A percentile compares a stretch with the other conserved stretches of the same genome.
Conservation (phyloP, 176 grass and related monocot species). For the Carex kokanica region DNA sequence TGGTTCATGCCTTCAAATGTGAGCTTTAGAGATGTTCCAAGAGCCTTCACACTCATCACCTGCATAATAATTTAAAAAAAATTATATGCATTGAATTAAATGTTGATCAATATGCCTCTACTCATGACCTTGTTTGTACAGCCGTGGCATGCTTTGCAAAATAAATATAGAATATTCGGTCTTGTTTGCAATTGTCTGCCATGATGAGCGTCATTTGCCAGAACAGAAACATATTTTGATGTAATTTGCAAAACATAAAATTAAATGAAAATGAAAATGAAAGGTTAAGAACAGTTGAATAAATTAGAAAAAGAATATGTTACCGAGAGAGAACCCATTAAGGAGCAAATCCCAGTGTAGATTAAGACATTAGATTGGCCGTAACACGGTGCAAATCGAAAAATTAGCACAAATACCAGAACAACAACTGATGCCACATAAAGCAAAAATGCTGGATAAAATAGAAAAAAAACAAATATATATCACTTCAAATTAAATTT, state of each 20-base stretch:
- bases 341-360: conserved; percentile 91
- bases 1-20: conserved; percentile 95
- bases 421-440: conserved; percentile 85
- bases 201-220: background rate
- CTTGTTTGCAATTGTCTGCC: background rate
- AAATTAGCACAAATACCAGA: conserved; percentile 77
- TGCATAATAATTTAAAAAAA: conserved; percentile 36
- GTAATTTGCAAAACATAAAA: conserved; percentile 6
- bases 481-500: background rate
- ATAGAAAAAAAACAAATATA: background rate
- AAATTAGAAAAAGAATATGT: conserved; percentile 17
- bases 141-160: background rate
- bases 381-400: conserved; percentile 83
- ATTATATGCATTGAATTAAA: background rate
- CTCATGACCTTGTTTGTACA: background rate
- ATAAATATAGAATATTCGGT: background rate
- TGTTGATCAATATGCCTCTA: background rate
- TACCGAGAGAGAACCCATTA: conserved; percentile 99
- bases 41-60: conserved; percentile 99
- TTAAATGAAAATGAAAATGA: background rate
- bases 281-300: background rate
- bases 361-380: conserved; percentile 91
- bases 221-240: background rate
- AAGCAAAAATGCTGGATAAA: conserved; percentile 77
- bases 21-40: conserved; percentile 90